phyloP scores from a whole-genome alignment of 2,329 filamentous ascomycete species.

The Talaromyces sp. region DNA sequence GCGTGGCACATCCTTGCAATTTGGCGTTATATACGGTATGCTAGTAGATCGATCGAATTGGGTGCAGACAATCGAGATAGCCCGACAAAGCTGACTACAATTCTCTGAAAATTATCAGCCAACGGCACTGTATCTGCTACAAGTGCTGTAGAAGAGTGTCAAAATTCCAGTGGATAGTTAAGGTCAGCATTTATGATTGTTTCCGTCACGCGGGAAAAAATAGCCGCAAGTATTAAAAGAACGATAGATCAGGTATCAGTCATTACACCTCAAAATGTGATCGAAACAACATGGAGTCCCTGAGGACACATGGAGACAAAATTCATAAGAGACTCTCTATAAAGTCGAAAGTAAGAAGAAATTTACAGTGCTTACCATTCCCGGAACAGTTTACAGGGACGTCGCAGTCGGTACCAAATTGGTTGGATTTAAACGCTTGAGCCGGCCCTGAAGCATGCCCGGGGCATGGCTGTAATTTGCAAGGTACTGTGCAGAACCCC shows the following conservation, averaged over 20 bases:
- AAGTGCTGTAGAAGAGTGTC: not conserved
- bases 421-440: not conserved
- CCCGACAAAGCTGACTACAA: not conserved
- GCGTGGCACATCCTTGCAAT: not conserved
- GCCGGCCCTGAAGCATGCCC: not conserved
- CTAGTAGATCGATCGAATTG: not conserved
- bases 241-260: not conserved
- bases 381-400: too few relatives aligned
- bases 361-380: too few relatives aligned
- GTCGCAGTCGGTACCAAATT: not conserved
- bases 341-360: not conserved
- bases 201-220: not conserved
- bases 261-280: not conserved
- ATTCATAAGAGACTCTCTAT: not conserved
- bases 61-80: not conserved
- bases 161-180: not conserved
- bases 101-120: not conserved
- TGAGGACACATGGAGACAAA: not conserved
- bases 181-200: not conserved
- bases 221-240: not conserved
- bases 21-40: not conserved
- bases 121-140: not conserved
- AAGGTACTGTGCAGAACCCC: not conserved
- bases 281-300: not conserved
- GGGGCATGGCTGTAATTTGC: not conserved